These are phyloP conservation scores for Melampsora larici-populina DNA, from an alignment of 1,284 basidiomycete genomes.

Conservation along the genomic window DNA sequence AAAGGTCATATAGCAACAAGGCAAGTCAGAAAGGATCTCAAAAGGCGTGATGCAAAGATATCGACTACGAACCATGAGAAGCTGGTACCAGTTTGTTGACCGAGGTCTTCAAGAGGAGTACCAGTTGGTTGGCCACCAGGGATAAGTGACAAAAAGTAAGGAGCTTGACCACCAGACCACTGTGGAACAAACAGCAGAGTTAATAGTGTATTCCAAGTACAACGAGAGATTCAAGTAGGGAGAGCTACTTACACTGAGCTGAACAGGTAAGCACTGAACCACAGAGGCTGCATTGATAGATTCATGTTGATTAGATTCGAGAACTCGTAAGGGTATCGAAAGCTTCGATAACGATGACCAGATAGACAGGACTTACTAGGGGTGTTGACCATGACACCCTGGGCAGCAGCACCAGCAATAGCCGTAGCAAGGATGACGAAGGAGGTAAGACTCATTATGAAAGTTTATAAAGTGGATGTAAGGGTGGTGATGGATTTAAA, in stretches of 20 bases:
- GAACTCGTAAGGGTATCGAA: not conserved
- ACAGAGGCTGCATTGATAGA: not conserved
- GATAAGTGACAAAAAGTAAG: slow-evolving; percentile 66
- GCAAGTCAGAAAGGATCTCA: not conserved
- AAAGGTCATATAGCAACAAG: not conserved
- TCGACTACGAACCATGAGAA: slow-evolving; percentile 3
- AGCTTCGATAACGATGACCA: not conserved
- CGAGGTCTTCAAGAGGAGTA: slow-evolving; percentile 12
- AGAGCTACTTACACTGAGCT: not conserved
- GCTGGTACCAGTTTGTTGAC: not conserved
- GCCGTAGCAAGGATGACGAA: not conserved
- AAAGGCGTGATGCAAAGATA: not conserved
- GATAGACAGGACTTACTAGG: not conserved
- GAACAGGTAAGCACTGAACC: slow-evolving; percentile 1
- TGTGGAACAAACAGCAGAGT: slow-evolving; percentile 54
- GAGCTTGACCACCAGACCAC: slow-evolving; percentile 62
- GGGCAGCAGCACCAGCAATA: not conserved
- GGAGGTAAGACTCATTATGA: no score
- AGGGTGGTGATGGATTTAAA: no score
- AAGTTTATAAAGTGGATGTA: no score
- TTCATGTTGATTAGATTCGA: no score
- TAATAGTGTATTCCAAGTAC: no score
- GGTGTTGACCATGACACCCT: slow-evolving; percentile 2
- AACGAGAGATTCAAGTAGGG: no score
- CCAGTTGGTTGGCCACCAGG: slow-evolving; percentile 65